Evolutionary conservation across 257 asterid genomes (phyloP).

Genomic region (Coffea canephora): DNA sequence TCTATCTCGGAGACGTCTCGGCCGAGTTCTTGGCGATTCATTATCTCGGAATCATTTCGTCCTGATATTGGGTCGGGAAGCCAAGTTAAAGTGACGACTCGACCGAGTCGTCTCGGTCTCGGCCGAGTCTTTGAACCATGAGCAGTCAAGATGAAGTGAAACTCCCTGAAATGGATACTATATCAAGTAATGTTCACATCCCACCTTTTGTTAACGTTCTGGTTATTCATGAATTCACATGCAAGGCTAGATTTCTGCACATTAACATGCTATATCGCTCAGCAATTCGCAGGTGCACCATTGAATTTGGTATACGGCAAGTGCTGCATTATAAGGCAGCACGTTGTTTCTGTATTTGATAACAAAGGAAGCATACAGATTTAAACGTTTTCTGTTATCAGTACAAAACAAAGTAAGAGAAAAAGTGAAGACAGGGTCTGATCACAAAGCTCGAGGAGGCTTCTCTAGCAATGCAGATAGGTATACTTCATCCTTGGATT

Average conservation of each 20-base stretch:
- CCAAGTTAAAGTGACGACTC: too few species aligned
- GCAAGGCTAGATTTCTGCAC: neutral
- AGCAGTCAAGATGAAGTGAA: neutral
- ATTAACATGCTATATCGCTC: neutral
- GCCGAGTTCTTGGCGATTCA: too few species aligned
- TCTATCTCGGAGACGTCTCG: too few species aligned
- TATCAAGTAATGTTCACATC: neutral
- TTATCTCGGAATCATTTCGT: too few species aligned
- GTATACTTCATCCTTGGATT: conserved; percentile 72
- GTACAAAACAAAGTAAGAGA: neutral
- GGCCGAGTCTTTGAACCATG: too few species aligned
- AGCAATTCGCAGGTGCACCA: neutral
- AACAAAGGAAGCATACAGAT: neutral
- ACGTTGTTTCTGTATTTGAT: neutral
- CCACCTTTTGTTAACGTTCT: neutral
- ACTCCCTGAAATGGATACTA: neutral
- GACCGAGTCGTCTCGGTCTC: too few species aligned
- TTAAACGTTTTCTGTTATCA: neutral
- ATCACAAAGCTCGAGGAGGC: conserved; percentile 71
- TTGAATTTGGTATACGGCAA: neutral
- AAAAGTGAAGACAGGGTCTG: neutral
- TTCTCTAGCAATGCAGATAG: conserved; percentile 87
- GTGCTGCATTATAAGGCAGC: neutral
- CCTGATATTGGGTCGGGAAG: too few species aligned
- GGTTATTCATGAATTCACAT: neutral